phyloP scores from a whole-genome alignment of 305 asterid species.

The Salvia sclarea region DNA sequence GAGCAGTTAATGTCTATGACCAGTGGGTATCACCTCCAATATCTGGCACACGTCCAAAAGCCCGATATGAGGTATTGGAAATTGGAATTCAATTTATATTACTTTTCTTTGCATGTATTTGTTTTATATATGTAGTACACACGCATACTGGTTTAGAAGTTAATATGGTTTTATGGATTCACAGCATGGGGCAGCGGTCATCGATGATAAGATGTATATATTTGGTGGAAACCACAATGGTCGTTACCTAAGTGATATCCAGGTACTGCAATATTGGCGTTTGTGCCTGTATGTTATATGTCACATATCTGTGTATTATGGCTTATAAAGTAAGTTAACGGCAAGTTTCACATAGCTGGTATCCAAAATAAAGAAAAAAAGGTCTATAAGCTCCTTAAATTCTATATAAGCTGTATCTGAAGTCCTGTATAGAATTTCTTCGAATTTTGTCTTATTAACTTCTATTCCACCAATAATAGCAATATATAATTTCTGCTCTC shows the following conservation, averaged over 20 bases:
- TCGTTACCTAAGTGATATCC: slow-evolving; percentile 92
- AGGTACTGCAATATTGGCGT: slow-evolving; percentile 55
- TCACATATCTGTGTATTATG: slow-evolving; percentile 22
- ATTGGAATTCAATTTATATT: slow-evolving; percentile 7
- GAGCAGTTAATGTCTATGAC: slow-evolving; percentile 72
- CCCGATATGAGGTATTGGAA: slow-evolving; percentile 91
- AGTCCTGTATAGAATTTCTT: slow-evolving; percentile 2
- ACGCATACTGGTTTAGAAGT: not conserved
- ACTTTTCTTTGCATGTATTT: slow-evolving; percentile 13
- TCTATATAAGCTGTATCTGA: slow-evolving; percentile 10
- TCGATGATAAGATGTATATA: slow-evolving; percentile 87
- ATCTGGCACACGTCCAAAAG: slow-evolving; percentile 75
- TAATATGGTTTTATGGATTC: slow-evolving; percentile 31
- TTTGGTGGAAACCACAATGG: slow-evolving; percentile 98
- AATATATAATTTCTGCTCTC: slow-evolving; percentile 25
- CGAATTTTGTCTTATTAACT: slow-evolving; percentile 3
- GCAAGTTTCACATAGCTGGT: slow-evolving; percentile 4
- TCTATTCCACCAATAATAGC: slow-evolving; percentile 3
- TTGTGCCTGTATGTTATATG: slow-evolving; percentile 14
- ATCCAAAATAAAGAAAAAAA: slow-evolving; percentile 2
- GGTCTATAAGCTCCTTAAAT: slow-evolving; percentile 7
- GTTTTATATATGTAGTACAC: not conserved
- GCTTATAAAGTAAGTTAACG: slow-evolving; percentile 25
- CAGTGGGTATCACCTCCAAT: slow-evolving; percentile 89
- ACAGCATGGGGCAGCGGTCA: slow-evolving; percentile 95